Evolutionary conservation across 768 basidiomycete species (phyloP).

Genomic region (Suillus subluteus): DNA sequence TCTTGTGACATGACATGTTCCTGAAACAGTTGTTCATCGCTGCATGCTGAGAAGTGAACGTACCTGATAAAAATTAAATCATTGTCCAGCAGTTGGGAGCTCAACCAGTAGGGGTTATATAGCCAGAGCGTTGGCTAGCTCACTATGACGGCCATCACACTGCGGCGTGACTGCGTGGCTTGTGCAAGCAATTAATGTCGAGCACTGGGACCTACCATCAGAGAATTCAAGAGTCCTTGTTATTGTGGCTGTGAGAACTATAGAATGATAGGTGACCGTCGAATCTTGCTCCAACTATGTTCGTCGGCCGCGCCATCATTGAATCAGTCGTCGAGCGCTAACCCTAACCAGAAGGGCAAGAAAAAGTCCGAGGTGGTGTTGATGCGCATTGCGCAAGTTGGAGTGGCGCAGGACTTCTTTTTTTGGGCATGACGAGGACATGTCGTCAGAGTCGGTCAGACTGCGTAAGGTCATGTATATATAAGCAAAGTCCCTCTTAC

Average conservation of each 20-base stretch:
- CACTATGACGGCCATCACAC: neutral
- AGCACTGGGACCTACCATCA: neutral
- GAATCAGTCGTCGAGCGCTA: no score
- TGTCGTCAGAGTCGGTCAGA: slow-evolving; percentile 34
- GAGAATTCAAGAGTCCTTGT: no score
- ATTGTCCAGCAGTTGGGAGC: neutral
- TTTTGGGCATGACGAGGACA: slow-evolving; percentile 16
- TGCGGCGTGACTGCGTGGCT: neutral
- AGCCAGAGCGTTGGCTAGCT: neutral
- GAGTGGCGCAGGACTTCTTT: neutral
- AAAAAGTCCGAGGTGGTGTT: neutral
- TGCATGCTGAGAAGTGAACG: neutral
- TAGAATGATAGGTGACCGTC: no score
- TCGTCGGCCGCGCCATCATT: neutral
- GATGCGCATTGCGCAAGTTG: neutral
- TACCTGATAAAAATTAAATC: neutral
- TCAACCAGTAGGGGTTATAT: neutral
- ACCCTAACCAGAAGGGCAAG: neutral
- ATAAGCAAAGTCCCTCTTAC: slow-evolving; percentile 34
- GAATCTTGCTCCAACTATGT: neutral
- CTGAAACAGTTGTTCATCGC: neutral
- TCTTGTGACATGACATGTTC: neutral
- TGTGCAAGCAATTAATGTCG: neutral
- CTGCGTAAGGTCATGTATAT: slow-evolving; percentile 20
- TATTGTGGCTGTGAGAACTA: no score